A percentile compares a stretch with the other conserved stretches of the same genome.
Evolutionary conservation across 768 basidiomycete species (phyloP).

Genomic region (Russula olivacea): DNA sequence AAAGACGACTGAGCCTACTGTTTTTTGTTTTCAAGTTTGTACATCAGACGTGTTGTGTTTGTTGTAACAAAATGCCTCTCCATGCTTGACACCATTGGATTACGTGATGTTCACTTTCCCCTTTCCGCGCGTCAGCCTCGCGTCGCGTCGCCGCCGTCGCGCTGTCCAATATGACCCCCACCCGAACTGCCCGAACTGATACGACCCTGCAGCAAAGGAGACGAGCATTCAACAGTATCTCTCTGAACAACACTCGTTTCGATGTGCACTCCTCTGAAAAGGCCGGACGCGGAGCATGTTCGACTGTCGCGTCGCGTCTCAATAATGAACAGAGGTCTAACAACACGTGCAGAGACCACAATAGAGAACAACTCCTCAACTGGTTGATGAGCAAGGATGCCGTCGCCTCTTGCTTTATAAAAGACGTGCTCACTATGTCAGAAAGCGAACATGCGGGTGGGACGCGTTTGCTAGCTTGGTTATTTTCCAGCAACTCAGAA

Average conservation of each 20-base stretch:
- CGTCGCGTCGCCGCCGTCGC: too few species aligned
- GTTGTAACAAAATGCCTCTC: too few species aligned
- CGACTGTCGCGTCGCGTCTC: not conserved
- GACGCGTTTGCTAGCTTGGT: not conserved
- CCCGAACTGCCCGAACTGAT: constrained; percentile 10
- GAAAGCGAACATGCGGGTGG: constrained; percentile 16
- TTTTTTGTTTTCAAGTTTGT: not conserved
- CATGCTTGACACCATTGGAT: too few species aligned
- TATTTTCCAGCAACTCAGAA: not conserved
- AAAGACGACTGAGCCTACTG: constrained; percentile 34
- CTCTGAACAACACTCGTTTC: not conserved
- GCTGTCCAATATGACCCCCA: constrained; percentile 2
- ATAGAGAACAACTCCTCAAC: constrained; percentile 10
- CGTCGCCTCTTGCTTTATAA: constrained; percentile 17
- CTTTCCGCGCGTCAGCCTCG: not conserved
- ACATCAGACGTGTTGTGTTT: too few species aligned
- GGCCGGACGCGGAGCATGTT: not conserved
- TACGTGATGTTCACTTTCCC: not conserved
- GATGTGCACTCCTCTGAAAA: not conserved
- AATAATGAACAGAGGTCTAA: not conserved
- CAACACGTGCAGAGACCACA: not conserved
- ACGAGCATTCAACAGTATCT: not conserved
- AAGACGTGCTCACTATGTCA: constrained; percentile 18
- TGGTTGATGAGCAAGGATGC: constrained; percentile 21
- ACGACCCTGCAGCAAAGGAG: not conserved